phyloP scores from a whole-genome alignment of 2,329 filamentous ascomycete genomes.

The Alternaria arborescens region DNA sequence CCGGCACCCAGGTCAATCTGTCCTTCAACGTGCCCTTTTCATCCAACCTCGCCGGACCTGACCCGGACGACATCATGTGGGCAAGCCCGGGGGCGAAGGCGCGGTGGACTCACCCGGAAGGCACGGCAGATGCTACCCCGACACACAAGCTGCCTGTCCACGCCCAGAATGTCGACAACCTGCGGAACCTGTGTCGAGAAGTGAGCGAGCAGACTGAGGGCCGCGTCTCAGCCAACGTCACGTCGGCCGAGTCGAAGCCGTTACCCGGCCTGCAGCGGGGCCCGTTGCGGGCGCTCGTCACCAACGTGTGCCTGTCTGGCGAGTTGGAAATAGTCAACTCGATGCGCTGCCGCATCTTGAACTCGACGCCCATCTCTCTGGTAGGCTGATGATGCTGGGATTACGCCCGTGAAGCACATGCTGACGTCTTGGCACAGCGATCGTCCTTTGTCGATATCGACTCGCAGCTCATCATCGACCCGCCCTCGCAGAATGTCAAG shows the following conservation, averaged over 20 bases:
- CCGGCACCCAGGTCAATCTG: constrained; percentile 84
- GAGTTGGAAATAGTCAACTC: constrained; percentile 87
- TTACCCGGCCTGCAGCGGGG: constrained; percentile 61
- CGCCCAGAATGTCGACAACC: constrained; percentile 80
- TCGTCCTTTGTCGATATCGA: constrained; percentile 95
- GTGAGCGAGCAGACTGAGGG: constrained; percentile 72
- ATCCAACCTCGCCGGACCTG: constrained; percentile 88
- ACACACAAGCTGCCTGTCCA: constrained; percentile 93
- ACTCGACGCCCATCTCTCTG: constrained; percentile 90
- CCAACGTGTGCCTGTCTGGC: constrained; percentile 90
- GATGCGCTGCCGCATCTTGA: constrained; percentile 87
- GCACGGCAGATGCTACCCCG: constrained; percentile 82
- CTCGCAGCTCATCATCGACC: constrained; percentile 86
- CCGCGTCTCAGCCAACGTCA: constrained; percentile 81
- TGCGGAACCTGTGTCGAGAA: constrained; percentile 82
- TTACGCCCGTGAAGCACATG: constrained; percentile 23
- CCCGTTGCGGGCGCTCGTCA: constrained; percentile 63
- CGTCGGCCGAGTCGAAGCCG: constrained; percentile 78
- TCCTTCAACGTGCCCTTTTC: constrained; percentile 98
- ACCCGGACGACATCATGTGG: constrained; percentile 93
- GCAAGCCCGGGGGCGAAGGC: constrained; percentile 87
- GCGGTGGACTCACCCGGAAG: constrained; percentile 92
- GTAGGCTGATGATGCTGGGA: constrained; percentile 63
- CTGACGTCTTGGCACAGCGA: constrained; percentile 65
- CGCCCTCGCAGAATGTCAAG: constrained; percentile 71